Evolutionary conservation across 2,329 filamentous ascomycete species (phyloP), one percentile per base, ranked within the genome.

Genomic region (Trichoderma aggressivum): DNA sequence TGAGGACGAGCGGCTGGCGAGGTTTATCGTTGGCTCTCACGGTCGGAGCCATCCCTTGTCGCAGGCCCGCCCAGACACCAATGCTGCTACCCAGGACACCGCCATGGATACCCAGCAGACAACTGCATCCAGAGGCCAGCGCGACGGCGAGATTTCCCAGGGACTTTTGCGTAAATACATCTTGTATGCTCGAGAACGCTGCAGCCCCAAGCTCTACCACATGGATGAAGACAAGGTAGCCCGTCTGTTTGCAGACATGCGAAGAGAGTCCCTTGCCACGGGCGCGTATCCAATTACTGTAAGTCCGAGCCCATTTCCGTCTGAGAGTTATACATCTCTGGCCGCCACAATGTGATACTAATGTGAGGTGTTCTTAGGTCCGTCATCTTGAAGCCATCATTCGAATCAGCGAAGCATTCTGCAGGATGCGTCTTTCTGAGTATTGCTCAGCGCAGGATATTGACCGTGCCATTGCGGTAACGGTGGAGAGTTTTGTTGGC

Each of bases 211-310:
- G 83, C 87, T 99, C 10, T 97, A 98, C 80, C 93, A 98, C 80
- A 97, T 99, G 82, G 96, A 99, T 76, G 93, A 98, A 80, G 96
- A 98, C 83, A 99, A 99, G 85, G 89, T 99, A 36, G 93, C 96
- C 2, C 88, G 95, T 64, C 86, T 99, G 10, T 99, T 98, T 79
- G 93, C 94, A 32, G 96, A 99, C 79, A 98, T 99, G 95, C 87
- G 96, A 76, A 87, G 94, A 75, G 96, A 99, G 82, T 94, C 91
- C 28, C 84, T 98, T 73, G 94, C 94, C 1, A 99, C 96, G 28
- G 96, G 96, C 26, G 96, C 95, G 26, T 99, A 98, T 81, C 96
- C 96, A 5, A 99, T 99, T 74, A 99, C 96, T 30, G 96, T 98
- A 87, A 84, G 93, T 86, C 30, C 12, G 3, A 12, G 8, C 7